These are phyloP conservation scores for Alternaria alternata DNA, from an alignment of 2,329 filamentous ascomycete species.

Conservation along the genomic window DNA sequence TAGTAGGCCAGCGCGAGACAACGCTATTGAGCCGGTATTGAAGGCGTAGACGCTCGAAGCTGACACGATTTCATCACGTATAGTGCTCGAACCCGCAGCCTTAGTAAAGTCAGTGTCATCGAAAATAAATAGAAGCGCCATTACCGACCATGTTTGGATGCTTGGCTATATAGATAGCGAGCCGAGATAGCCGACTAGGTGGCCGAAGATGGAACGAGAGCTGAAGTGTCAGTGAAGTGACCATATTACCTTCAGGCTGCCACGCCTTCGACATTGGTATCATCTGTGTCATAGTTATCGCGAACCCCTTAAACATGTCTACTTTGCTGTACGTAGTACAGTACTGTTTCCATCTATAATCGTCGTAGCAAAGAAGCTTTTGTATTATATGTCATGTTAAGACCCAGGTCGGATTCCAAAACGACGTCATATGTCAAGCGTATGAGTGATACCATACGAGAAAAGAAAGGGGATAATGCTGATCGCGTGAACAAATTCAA, in stretches of 20 bases:
- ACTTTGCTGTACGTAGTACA: background rate
- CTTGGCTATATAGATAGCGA: background rate
- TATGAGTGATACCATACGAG: background rate
- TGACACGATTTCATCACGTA: conserved; percentile 1
- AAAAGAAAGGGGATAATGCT: background rate
- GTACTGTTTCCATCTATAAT: background rate
- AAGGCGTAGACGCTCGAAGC: conserved; percentile 1
- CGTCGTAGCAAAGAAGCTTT: background rate
- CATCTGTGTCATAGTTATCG: background rate
- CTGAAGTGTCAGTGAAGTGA: background rate
- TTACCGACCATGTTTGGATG: background rate
- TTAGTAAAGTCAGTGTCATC: background rate
- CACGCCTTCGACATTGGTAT: background rate
- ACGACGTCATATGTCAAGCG: background rate
- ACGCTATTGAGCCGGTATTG: background rate
- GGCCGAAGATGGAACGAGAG: background rate
- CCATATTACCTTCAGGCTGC: conserved; percentile 5
- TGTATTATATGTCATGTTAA: background rate
- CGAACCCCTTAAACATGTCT: background rate
- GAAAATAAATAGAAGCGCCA: background rate
- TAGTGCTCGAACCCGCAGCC: conserved; percentile 3
- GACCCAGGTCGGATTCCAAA: background rate
- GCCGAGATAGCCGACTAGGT: background rate
- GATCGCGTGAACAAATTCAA: background rate
- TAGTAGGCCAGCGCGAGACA: background rate